Base-by-base conservation (phyloP, 75 land plant species). In the Selaginella moellendorffii region DNA sequence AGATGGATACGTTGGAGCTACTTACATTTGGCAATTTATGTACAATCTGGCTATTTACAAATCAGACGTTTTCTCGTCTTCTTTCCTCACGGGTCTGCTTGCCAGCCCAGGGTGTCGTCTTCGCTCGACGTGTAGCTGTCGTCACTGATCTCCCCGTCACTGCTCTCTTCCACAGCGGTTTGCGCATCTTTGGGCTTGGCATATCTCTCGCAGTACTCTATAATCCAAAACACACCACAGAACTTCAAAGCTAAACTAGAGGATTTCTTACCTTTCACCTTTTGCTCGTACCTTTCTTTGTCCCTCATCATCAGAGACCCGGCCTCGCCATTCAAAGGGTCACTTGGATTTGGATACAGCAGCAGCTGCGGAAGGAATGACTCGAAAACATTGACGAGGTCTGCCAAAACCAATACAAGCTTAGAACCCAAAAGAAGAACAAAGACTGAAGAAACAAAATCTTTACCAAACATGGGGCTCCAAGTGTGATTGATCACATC, bases 291-390 rank as follows among this genome's bases (percentile, higher is more conserved):
- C 42, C 79, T 68, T 31, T 68, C 65, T 28, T 72, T 66, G 46
- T 88, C 90, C 18, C 81, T 75, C 95, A 88, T 83, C 95, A 88
- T 79, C 22, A 88, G 62, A 26, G 95, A 77, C 52, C 84, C 95
- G 31, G 95, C 95, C 60, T 88, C 95, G 17, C 90, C 84, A 61
- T 88, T 88, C 68, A 88, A 67, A n/a, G 95, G 95, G 66, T 88
- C 90, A 25, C 83, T 76, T 9, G 93, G 93, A 58, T 88, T 88
- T 61, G 93, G 93, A 67, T 88, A 88, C 26, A 88, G 78, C 29
- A 88, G 68, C 63, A 88, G 75, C 66, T 88, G 93, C 42, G 93
- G 89, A 17, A 88, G 85, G 68, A 88, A 88, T 8, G 82, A 83
- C 69, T 88, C 93, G 73, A 88, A 88, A 24, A 88, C 85, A 56